Evolutionary conservation across 345 rosid species (phyloP).

Genomic region (Lepidium aucheri): DNA sequence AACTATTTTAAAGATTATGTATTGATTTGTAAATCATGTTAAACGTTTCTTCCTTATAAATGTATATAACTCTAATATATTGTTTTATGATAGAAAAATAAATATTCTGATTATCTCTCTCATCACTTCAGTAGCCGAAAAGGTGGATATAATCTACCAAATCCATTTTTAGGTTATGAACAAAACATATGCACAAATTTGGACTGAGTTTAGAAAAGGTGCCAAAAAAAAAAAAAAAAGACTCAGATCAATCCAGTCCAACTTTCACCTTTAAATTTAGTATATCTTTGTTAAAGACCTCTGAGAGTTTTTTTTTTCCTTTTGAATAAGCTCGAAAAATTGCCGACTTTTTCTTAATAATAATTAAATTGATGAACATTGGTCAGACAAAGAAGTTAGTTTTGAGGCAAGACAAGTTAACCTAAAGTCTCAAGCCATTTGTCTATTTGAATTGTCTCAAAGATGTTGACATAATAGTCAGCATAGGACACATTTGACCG

Average conservation of each 20-base stretch:
- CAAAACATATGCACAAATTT: no score
- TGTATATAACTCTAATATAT: no score
- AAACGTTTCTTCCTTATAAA: no score
- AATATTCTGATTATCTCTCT: background rate
- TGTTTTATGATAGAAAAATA: background rate
- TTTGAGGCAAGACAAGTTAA: background rate
- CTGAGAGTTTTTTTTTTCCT: background rate
- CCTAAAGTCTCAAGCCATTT: background rate
- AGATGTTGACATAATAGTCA: conserved; percentile 15
- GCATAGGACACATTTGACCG: conserved; percentile 20
- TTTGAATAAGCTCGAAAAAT: background rate
- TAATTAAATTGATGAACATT: background rate
- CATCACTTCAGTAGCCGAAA: background rate
- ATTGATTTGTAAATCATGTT: no score
- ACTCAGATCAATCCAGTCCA: background rate
- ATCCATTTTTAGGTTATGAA: background rate
- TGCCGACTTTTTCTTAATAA: background rate
- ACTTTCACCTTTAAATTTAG: background rate
- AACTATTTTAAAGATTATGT: no score
- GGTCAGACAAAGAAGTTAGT: background rate
- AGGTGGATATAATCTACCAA: background rate
- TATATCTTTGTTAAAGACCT: background rate
- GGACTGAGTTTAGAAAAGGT: background rate
- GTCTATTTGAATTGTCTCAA: conserved; percentile 14
- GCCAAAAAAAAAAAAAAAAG: background rate